Evolutionary conservation across 805 yeast genomes (phyloP).

Genomic region (Spathaspora arborariae): DNA sequence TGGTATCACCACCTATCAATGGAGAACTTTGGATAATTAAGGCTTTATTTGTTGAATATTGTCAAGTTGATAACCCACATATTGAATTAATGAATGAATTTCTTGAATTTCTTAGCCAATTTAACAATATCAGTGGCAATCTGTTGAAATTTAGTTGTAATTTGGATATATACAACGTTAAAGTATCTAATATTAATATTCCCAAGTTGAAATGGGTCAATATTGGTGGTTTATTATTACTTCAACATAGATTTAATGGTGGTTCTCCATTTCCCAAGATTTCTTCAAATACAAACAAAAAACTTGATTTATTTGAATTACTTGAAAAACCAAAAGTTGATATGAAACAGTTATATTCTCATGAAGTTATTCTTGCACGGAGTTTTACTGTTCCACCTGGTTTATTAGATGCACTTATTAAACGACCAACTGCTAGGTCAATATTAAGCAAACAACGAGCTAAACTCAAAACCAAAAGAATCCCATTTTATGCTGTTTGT

Average conservation of each 20-base stretch:
- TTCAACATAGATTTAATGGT: conserved; percentile 11
- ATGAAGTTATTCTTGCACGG: background rate
- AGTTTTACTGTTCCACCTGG: conserved; percentile 1
- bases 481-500: conserved; percentile 52
- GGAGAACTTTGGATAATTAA: conserved; percentile 11
- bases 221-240: conserved; percentile 10
- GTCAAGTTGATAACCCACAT: background rate
- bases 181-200: background rate
- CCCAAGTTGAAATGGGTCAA: conserved; percentile 13
- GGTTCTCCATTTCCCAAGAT: background rate
- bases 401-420: conserved; percentile 3
- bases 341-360: conserved; percentile 1
- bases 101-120: conserved; percentile 9
- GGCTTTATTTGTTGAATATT: conserved; percentile 2
- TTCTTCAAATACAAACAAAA: background rate
- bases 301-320: conserved; percentile 4
- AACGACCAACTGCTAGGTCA: conserved; percentile 37
- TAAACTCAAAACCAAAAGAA: conserved; percentile 29
- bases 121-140: conserved; percentile 17
- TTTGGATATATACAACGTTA: background rate
- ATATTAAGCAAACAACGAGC: conserved; percentile 38
- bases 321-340: conserved; percentile 9
- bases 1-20: conserved; percentile 7
- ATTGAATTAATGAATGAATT: conserved; percentile 1
- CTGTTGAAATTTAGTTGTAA: conserved; percentile 12